phyloP scores from a whole-genome alignment of 2,329 filamentous ascomycete genomes.

The Zasmidium cellare region DNA sequence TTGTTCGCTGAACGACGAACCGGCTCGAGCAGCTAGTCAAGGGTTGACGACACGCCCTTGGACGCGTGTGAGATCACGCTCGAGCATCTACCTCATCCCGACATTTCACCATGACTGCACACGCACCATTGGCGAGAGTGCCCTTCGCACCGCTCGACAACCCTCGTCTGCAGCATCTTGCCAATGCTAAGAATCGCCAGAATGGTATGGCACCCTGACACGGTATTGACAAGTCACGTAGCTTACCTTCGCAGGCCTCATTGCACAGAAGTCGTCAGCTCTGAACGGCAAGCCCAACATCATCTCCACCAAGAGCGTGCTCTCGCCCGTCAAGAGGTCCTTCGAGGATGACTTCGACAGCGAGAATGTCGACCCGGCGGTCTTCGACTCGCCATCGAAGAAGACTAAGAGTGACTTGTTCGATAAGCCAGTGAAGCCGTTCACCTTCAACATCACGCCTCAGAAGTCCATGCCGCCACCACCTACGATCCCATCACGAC shows the following conservation, averaged over 20 bases:
- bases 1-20: background rate
- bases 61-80: conserved; percentile 9
- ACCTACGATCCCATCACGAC: conserved; percentile 25
- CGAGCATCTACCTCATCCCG: conserved; percentile 2
- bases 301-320: conserved; percentile 1
- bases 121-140: conserved; percentile 54
- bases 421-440: conserved; percentile 41
- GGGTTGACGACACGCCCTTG: conserved; percentile 1
- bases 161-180: conserved; percentile 68
- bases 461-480: conserved; percentile 40
- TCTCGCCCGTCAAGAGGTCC: conserved; percentile 31
- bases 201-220: conserved; percentile 49
- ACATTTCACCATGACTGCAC: conserved; percentile 29
- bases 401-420: conserved; percentile 48
- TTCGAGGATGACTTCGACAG: conserved; percentile 50
- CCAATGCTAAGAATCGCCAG: conserved; percentile 76
- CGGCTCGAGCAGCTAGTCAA: conserved; percentile 7
- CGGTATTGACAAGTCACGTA: background rate
- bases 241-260: conserved; percentile 19
- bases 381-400: conserved; percentile 54
- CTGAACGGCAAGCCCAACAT: conserved; percentile 28
- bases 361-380: conserved; percentile 60
- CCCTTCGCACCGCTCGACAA: conserved; percentile 74
- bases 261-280: conserved; percentile 23
- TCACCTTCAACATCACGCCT: conserved; percentile 35